These are phyloP conservation scores for Fusarium bactridioides DNA, from an alignment of 2,329 filamentous ascomycete species.

Conservation along the genomic window DNA sequence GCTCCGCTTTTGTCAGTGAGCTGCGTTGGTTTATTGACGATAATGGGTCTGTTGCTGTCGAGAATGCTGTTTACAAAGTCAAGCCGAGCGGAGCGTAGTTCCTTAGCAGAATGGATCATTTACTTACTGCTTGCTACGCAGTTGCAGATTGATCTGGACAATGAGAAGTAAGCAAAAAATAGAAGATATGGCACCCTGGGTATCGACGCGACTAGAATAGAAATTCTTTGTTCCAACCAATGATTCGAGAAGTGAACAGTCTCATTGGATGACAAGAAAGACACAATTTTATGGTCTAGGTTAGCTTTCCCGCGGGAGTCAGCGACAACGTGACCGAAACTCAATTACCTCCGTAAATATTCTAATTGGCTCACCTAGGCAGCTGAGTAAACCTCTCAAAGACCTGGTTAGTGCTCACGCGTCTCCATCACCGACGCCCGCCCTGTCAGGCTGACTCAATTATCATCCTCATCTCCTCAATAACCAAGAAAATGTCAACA, in stretches of 20 bases:
- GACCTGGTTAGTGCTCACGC: background rate
- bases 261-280: rapidly evolving
- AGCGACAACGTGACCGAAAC: background rate
- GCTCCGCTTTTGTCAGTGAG: slow-evolving; percentile 1
- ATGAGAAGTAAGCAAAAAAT: too few relatives aligned
- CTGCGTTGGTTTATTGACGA: background rate
- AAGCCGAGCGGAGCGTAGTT: background rate
- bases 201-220: too few relatives aligned
- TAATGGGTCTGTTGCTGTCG: background rate
- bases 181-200: rapidly evolving
- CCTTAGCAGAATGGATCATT: too few relatives aligned
- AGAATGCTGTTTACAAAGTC: slow-evolving; percentile 3
- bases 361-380: rapidly evolving
- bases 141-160: too few relatives aligned
- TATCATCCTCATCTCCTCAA: background rate
- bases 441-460: background rate
- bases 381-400: background rate
- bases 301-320: background rate
- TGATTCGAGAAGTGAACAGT: rapidly evolving
- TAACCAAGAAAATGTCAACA: background rate
- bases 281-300: background rate
- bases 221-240: background rate
- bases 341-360: background rate
- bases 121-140: too few relatives aligned
- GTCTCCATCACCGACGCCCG: background rate